Percentiles rank a stretch among this genome's conserved stretches.
These are phyloP conservation scores for Syzygium malaccense DNA, from an alignment of 441 rosid genomes.

Conservation along the genomic window DNA sequence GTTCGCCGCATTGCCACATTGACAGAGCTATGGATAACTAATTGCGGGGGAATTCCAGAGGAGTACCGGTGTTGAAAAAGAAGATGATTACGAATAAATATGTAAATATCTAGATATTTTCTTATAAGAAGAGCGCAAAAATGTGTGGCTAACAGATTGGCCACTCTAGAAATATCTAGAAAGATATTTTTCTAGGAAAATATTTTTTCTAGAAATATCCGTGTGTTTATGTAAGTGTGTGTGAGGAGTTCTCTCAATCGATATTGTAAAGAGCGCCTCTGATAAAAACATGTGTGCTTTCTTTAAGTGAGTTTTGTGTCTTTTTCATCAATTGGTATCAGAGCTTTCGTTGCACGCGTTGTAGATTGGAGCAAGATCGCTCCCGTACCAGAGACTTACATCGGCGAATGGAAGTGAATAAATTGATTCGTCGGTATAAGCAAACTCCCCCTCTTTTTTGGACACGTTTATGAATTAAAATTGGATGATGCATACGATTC, in stretches of 20 bases:
- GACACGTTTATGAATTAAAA: background rate
- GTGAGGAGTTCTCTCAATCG: background rate
- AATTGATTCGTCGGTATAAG: background rate
- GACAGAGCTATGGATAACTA: accelerated
- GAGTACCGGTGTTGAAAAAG: background rate
- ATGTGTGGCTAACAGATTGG: background rate
- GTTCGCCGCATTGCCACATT: background rate
- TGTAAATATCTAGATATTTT: too few relatives aligned
- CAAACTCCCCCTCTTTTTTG: background rate
- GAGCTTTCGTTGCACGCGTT: background rate
- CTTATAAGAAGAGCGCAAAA: too few relatives aligned
- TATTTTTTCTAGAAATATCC: background rate
- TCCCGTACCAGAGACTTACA: background rate
- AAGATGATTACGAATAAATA: too few relatives aligned
- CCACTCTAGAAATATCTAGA: background rate
- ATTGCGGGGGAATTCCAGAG: background rate
- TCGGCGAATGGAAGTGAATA: background rate
- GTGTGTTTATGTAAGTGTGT: background rate
- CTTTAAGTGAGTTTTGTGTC: background rate
- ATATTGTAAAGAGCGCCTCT: background rate
- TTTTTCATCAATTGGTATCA: background rate
- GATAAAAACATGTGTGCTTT: background rate
- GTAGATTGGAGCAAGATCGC: background rate
- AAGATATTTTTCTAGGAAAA: background rate
- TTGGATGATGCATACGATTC: background rate